Evolutionary conservation across 116 monocot species (phyloP), one percentile per base, ranked within the genome.

Genomic region (Iris pallida): DNA sequence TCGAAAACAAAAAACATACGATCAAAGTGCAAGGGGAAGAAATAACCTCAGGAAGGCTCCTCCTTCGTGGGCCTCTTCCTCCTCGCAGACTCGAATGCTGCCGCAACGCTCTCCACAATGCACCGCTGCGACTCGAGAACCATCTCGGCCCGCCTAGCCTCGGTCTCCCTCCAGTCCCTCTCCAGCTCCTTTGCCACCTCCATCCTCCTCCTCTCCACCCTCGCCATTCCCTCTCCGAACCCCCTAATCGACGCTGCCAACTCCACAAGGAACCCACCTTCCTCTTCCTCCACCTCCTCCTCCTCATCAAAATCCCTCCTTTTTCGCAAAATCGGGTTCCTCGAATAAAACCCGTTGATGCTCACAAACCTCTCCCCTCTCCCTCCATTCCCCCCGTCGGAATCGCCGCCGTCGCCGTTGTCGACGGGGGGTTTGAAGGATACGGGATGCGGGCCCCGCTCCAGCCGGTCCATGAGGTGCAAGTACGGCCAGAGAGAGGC

Each of bases 141-240:
- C 87, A 87, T 81, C 74, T 82, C 79, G 15, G 70, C 45, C 59
- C 76, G 46, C 68, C 65, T 76, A 42, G 69, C 69, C 75, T 87
- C 91, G 80, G 75, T 85, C 66, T 84, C 80, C 73, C 80, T 77
- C 72, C 87, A 68, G 7, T 81, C 87, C 55, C 73, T 65, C 79
- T 91, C 87, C 59, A 85, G 49, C 77, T 91, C 91, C 80, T 68
- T 73, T 84, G 82, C 66, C 68, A 87, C 40, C 72, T 87, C 87
- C 82, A 91, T 77, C 75, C 77, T 81, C 79, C 71, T 79, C 79
- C 63, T 84, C 81, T 91, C 87, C 63, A 91, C 56, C 69, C 84
- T 79, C 60, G 69, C 58, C 41, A 87, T 68, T 47, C 73, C 72
- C 16, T 84, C 79, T 7, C 79, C 75, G 13, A 91, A 79, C 43